phyloP scores from a whole-genome alignment of 495 filamentous ascomycete genomes.

The Penicillium desertorum region DNA sequence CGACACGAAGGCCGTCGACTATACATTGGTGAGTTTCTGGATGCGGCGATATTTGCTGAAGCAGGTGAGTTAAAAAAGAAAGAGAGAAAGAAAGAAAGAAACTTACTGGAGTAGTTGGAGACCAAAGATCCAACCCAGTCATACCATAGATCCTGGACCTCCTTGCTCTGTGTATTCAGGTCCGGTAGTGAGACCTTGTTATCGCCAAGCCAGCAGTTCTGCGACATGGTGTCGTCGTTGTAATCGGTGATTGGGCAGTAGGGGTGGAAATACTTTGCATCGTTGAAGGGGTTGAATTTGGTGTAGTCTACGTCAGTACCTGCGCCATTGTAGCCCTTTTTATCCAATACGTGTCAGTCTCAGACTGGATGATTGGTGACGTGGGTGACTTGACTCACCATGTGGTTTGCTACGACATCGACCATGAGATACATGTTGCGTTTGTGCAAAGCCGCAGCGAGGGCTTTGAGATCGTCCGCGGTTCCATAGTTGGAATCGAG shows the following conservation, averaged over 20 bases:
- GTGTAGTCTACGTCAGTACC: slow-evolving; percentile 58
- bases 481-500: slow-evolving; percentile 68
- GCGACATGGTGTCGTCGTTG: slow-evolving; percentile 48
- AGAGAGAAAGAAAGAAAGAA: too few relatives aligned
- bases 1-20: slow-evolving; percentile 77
- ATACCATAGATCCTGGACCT: slow-evolving; percentile 59
- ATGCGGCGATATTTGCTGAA: neutral
- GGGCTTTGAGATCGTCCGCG: slow-evolving; percentile 59
- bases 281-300: slow-evolving; percentile 64
- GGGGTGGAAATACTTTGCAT: slow-evolving; percentile 62
- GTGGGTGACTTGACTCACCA: slow-evolving; percentile 40
- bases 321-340: slow-evolving; percentile 56
- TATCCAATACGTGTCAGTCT: neutral
- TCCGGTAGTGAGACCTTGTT: slow-evolving; percentile 64
- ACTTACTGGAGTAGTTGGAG: slow-evolving; percentile 59
- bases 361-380: too few relatives aligned
- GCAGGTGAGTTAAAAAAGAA: too few relatives aligned
- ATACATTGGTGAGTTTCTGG: neutral
- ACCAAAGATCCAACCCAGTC: slow-evolving; percentile 66
- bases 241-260: slow-evolving; percentile 66
- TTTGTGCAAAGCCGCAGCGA: slow-evolving; percentile 59
- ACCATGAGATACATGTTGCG: slow-evolving; percentile 75
- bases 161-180: slow-evolving; percentile 60
- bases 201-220: slow-evolving; percentile 66
- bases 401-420: slow-evolving; percentile 77